Evolutionary conservation across 345 rosid genomes (phyloP).

Genomic region (Rubroshorea leprosula): DNA sequence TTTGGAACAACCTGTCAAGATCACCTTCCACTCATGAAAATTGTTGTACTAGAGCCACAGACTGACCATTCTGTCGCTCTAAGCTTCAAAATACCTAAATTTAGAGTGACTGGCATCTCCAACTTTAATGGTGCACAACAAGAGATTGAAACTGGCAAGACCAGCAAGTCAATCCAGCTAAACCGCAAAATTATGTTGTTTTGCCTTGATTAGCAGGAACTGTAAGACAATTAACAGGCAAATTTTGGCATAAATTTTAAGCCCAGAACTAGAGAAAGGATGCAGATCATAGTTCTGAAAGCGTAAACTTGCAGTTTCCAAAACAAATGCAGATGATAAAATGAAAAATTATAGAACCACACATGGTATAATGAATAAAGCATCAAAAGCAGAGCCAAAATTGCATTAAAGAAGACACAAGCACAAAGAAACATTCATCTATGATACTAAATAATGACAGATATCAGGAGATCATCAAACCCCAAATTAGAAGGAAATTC

Average conservation of each 20-base stretch:
- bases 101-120: not conserved
- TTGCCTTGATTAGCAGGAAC: slow-evolving; percentile 8
- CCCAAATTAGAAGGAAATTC: too few species aligned
- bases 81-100: not conserved
- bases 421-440: too few species aligned
- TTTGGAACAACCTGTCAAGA: too few species aligned
- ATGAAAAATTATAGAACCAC: not conserved
- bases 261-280: not conserved
- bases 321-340: not conserved
- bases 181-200: not conserved
- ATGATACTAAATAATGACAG: too few species aligned
- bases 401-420: not conserved
- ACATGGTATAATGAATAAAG: not conserved
- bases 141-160: not conserved
- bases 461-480: too few species aligned
- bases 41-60: too few species aligned
- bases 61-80: not conserved
- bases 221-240: not conserved
- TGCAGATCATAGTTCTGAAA: not conserved
- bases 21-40: too few species aligned
- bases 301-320: not conserved
- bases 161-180: not conserved
- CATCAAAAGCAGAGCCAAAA: not conserved
- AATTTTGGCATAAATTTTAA: not conserved
- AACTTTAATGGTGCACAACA: not conserved